Evolutionary conservation across 2,329 filamentous ascomycete genomes (phyloP).

Genomic region (Hortaea sp.): DNA sequence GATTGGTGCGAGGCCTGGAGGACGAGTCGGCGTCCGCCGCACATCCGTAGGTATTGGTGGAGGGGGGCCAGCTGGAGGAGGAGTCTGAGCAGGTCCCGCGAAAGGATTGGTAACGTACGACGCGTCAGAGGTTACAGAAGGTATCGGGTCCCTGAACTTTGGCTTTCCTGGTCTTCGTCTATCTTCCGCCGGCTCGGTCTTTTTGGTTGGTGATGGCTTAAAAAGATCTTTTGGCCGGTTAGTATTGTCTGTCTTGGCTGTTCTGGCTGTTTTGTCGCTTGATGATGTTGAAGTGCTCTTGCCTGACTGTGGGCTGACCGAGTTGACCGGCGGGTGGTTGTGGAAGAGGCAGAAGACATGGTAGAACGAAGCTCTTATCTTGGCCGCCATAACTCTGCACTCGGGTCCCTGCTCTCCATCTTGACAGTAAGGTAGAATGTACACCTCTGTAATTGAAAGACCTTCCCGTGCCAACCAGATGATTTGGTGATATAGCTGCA

Average conservation of each 20-base stretch:
- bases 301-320: slow-evolving; percentile 30
- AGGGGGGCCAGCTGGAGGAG: slow-evolving; percentile 26
- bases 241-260: slow-evolving; percentile 9
- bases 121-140: slow-evolving; percentile 39
- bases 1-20: slow-evolving; percentile 30
- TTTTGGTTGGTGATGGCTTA: slow-evolving; percentile 10
- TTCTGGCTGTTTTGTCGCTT: slow-evolving; percentile 11
- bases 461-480: slow-evolving; percentile 93
- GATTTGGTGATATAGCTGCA: slow-evolving; percentile 82
- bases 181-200: slow-evolving; percentile 12
- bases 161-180: slow-evolving; percentile 19
- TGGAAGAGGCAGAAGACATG: slow-evolving; percentile 96
- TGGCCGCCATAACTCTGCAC: slow-evolving; percentile 81
- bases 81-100: slow-evolving; percentile 31
- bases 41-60: slow-evolving; percentile 18
- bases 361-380: slow-evolving; percentile 86
- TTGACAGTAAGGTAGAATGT: slow-evolving; percentile 65
- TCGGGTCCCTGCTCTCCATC: slow-evolving; percentile 64
- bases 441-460: slow-evolving; percentile 72
- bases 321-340: slow-evolving; percentile 70
- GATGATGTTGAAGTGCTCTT: slow-evolving; percentile 16
- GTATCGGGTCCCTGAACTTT: slow-evolving; percentile 38
- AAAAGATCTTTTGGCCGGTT: slow-evolving; percentile 4
- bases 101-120: slow-evolving; percentile 44
- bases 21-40: slow-evolving; percentile 26